Evolutionary conservation across 2,329 filamentous ascomycete genomes (phyloP).

Genomic region (Aspergillus novoparasiticus): DNA sequence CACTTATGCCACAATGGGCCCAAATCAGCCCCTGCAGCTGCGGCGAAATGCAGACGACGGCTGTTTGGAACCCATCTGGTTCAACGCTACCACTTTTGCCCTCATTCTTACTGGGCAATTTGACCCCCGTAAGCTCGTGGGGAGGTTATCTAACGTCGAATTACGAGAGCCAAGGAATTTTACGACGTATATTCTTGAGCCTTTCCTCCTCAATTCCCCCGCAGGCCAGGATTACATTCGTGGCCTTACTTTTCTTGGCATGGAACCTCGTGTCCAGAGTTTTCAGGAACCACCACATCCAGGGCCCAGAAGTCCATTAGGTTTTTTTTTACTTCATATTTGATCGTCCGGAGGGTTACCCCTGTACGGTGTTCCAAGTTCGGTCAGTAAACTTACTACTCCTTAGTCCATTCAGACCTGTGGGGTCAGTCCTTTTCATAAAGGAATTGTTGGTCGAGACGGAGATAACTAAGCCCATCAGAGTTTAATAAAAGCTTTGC

Average conservation of each 20-base stretch:
- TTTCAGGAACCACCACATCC: background rate
- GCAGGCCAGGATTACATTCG: background rate
- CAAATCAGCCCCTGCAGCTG: conserved; percentile 7
- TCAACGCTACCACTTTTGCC: background rate
- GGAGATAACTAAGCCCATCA: conserved; percentile 3
- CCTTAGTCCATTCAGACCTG: background rate
- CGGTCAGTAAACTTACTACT: background rate
- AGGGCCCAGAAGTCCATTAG: background rate
- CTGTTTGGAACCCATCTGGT: background rate
- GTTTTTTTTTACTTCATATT: background rate
- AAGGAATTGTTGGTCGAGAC: background rate
- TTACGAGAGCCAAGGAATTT: background rate
- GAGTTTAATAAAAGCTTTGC: conserved; percentile 11
- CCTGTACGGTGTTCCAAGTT: background rate
- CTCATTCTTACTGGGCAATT: background rate
- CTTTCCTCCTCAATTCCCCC: background rate
- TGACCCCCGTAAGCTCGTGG: background rate
- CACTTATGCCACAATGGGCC: conserved; percentile 4
- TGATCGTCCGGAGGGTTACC: background rate
- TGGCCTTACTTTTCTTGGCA: background rate
- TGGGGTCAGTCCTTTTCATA: background rate
- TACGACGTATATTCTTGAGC: background rate
- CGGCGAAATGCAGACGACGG: conserved; percentile 3
- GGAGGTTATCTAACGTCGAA: background rate
- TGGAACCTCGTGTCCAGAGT: background rate